These are phyloP conservation scores for Cadophora sp. DNA, from an alignment of 2,329 filamentous ascomycete species.

Conservation along the genomic window DNA sequence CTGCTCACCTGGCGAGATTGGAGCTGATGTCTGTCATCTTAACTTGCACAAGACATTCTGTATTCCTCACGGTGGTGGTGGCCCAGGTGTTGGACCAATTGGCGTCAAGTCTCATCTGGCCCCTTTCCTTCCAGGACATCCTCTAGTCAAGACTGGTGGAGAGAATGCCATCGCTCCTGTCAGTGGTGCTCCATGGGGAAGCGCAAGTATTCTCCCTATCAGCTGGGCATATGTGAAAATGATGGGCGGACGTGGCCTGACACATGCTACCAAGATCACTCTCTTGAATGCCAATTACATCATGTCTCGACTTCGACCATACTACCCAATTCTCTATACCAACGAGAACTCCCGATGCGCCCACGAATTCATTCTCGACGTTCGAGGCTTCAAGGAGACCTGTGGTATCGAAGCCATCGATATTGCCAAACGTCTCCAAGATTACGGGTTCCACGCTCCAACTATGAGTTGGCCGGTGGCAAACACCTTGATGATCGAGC, in stretches of 20 bases:
- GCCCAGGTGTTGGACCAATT: conserved; percentile 92
- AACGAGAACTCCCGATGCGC: conserved; percentile 88
- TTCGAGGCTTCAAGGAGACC: conserved; percentile 81
- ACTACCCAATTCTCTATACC: conserved; percentile 94
- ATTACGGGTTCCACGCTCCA: conserved; percentile 96
- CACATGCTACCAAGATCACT: conserved; percentile 88
- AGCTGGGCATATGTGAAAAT: conserved; percentile 95
- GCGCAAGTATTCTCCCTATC: conserved; percentile 91
- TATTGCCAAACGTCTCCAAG: conserved; percentile 93
- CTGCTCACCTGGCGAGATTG: conserved; percentile 93
- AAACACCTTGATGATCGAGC: conserved; percentile 98
- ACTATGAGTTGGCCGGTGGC: conserved; percentile 97
- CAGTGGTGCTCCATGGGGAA: conserved; percentile 84
- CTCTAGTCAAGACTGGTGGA: conserved; percentile 62
- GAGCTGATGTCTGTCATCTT: conserved; percentile 94
- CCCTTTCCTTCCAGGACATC: conserved; percentile 75
- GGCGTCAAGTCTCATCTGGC: conserved; percentile 85
- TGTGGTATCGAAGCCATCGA: conserved; percentile 91
- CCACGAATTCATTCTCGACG: conserved; percentile 96
- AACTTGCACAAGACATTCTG: conserved; percentile 99
- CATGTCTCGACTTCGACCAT: conserved; percentile 80
- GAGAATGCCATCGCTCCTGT: conserved; percentile 71
- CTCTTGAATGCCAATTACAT: conserved; percentile 98
- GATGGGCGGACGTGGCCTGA: conserved; percentile 86
- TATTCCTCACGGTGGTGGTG: conserved; percentile 94